Evolutionary conservation across 345 rosid genomes (phyloP).

Genomic region (Ricinus communis): DNA sequence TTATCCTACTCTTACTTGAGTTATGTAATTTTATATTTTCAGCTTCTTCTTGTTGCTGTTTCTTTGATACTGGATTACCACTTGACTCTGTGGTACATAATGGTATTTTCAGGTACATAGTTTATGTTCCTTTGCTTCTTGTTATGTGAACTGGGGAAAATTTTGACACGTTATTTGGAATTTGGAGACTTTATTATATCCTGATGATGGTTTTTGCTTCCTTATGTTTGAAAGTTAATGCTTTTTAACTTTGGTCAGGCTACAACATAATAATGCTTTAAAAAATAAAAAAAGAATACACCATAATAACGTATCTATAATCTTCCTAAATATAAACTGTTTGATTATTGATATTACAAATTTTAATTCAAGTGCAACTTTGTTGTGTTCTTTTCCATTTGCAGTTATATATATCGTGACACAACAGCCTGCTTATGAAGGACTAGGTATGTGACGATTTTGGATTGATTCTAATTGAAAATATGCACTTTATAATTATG

Average conservation of each 20-base stretch:
- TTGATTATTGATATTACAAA: background rate
- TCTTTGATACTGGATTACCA: conserved; percentile 68
- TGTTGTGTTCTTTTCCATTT: conserved; percentile 14
- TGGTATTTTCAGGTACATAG: conserved; percentile 63
- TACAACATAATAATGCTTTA: too few relatives aligned
- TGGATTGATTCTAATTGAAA: background rate
- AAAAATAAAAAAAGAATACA: too few relatives aligned
- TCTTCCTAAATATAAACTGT: too few relatives aligned
- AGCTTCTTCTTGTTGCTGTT: conserved; percentile 72
- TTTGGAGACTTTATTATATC: background rate
- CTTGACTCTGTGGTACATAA: conserved; percentile 61
- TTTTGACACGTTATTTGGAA: background rate
- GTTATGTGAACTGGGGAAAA: background rate
- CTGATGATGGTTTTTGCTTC: background rate
- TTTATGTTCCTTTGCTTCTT: background rate
- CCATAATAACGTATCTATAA: too few relatives aligned
- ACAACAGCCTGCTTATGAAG: conserved; percentile 63
- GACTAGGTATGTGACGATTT: conserved; percentile 53
- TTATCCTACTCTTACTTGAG: conserved; percentile 14
- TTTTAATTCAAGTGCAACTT: background rate
- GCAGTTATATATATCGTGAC: conserved; percentile 70
- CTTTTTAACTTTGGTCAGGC: background rate
- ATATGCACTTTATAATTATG: background rate
- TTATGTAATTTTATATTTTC: conserved; percentile 24
- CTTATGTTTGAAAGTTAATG: background rate